Evolutionary conservation across 768 basidiomycete genomes (phyloP).

Genomic region (Auricularia sp.): DNA sequence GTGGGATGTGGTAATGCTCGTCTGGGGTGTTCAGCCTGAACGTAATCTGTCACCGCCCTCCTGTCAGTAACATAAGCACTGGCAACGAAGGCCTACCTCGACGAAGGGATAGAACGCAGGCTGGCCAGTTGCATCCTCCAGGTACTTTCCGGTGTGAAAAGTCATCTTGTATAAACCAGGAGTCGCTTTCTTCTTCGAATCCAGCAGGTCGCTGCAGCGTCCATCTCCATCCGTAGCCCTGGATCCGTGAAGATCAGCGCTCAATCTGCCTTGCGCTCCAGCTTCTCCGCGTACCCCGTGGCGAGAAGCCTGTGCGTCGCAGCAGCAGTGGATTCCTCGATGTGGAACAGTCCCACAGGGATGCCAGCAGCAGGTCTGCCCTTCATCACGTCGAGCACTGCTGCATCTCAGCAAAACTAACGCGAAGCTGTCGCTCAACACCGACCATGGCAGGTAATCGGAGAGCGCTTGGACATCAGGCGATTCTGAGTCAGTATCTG

Average conservation of each 20-base stretch:
- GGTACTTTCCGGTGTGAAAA: slow-evolving; percentile 79
- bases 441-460: not conserved
- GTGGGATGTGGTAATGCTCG: slow-evolving; percentile 85
- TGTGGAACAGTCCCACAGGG: not conserved
- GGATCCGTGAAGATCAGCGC: not conserved
- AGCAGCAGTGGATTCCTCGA: not conserved
- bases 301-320: not conserved
- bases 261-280: slow-evolving; percentile 1
- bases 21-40: slow-evolving; percentile 62
- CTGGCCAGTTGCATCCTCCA: slow-evolving; percentile 43
- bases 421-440: not conserved
- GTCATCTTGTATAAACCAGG: slow-evolving; percentile 73
- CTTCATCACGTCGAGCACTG: too few relatives aligned
- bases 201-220: slow-evolving; percentile 66
- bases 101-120: slow-evolving; percentile 85
- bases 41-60: slow-evolving; percentile 45
- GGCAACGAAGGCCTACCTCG: slow-evolving; percentile 42
- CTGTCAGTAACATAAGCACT: not conserved
- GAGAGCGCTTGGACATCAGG: not conserved
- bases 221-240: slow-evolving; percentile 77
- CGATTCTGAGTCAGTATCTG: not conserved
- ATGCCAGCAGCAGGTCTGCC: not conserved
- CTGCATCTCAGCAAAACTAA: not conserved
- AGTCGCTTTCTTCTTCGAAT: slow-evolving; percentile 38
- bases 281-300: not conserved